Evolutionary conservation across 2,329 filamentous ascomycete species (phyloP).

Genomic region (Colletotrichum aenigma): DNA sequence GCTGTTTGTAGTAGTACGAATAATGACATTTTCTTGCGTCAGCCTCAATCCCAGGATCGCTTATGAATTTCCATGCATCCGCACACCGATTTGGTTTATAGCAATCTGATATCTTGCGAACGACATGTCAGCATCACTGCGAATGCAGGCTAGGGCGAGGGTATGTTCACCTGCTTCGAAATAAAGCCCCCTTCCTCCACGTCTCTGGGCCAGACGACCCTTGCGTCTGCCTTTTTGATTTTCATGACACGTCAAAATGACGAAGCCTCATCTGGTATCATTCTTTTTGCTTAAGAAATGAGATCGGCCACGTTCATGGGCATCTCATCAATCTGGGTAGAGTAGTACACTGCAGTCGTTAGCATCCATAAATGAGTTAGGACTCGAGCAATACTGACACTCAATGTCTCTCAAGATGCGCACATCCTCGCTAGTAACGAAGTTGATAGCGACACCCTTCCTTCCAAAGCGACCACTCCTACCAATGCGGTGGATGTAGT

Average conservation of each 20-base stretch:
- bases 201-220: slow-evolving; percentile 6
- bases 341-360: slow-evolving; percentile 77
- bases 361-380: slow-evolving; percentile 27
- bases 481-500: slow-evolving; percentile 99
- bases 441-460: slow-evolving; percentile 99
- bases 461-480: slow-evolving; percentile 93
- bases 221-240: background rate
- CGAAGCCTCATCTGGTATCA: background rate
- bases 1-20: slow-evolving; percentile 11
- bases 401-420: slow-evolving; percentile 97
- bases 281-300: slow-evolving; percentile 44
- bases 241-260: background rate
- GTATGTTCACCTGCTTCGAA: slow-evolving; percentile 9
- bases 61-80: background rate
- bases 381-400: slow-evolving; percentile 57
- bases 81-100: background rate
- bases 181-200: slow-evolving; percentile 23
- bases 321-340: slow-evolving; percentile 98
- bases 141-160: background rate
- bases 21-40: slow-evolving; percentile 7
- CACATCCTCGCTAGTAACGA: slow-evolving; percentile 97
- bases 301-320: slow-evolving; percentile 87
- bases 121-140: background rate
- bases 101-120: slow-evolving; percentile 5
- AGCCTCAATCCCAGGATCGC: background rate